Percentiles rank a stretch among this genome's conserved stretches.
phyloP scores from a whole-genome alignment of 2,329 filamentous ascomycete genomes.

The Zasmidium citrigriseum region DNA sequence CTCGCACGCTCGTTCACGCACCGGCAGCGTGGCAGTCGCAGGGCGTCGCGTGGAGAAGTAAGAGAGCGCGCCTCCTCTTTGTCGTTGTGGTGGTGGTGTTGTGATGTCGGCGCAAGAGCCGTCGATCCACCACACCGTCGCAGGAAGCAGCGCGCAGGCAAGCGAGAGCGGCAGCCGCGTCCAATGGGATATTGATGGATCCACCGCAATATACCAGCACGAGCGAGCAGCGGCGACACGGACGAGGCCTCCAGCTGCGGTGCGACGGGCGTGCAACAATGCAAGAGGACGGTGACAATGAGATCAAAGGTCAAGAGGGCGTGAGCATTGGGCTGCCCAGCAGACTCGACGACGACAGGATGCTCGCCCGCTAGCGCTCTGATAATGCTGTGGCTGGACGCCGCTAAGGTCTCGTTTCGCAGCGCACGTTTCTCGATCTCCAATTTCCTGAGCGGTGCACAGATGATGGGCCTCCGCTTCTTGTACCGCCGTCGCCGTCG shows the following conservation, averaged over 20 bases:
- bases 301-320: background rate
- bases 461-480: background rate
- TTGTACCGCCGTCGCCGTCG: background rate
- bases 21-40: background rate
- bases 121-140: background rate
- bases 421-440: background rate
- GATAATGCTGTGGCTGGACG: conserved; percentile 3
- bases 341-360: background rate
- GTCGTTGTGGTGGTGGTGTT: background rate
- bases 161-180: background rate
- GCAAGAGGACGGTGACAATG: background rate
- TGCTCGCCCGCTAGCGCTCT: background rate
- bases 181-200: background rate
- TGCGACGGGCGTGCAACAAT: background rate
- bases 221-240: background rate
- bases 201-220: background rate
- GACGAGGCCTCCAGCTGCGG: background rate
- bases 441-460: conserved; percentile 2
- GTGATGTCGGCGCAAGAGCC: background rate
- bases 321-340: background rate
- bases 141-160: background rate
- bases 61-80: background rate
- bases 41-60: background rate
- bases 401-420: background rate
- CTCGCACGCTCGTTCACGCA: background rate